A percentile compares a stretch with the other conserved stretches of the same genome.
These are phyloP conservation scores for Phoenix roebelenii DNA, from an alignment of 176 grass and related monocot species.

Conservation along the genomic window DNA sequence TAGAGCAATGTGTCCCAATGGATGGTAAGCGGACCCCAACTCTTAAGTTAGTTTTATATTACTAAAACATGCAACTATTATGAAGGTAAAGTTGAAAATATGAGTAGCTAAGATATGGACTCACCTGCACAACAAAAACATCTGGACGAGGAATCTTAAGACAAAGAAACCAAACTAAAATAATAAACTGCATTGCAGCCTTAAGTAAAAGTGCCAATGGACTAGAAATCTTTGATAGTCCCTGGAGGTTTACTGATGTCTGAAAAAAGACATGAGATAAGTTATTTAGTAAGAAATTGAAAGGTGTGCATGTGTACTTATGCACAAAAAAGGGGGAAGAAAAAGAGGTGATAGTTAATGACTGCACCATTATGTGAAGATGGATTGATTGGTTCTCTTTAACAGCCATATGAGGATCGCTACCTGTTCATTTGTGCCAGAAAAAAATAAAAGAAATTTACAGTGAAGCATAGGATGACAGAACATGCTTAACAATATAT, in stretches of 20 bases:
- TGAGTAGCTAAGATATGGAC: conserved; percentile 1
- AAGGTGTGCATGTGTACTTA: too few relatives aligned
- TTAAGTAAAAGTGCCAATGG: conserved; percentile 74
- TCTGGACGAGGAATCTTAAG: conserved; percentile 83
- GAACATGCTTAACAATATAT: too few relatives aligned
- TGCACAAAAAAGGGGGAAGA: too few relatives aligned
- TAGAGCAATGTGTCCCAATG: too few relatives aligned
- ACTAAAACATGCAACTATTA: neutral
- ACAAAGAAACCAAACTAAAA: conserved; percentile 82
- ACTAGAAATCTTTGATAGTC: conserved; percentile 81
- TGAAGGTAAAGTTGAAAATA: neutral
- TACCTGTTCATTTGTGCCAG: conserved; percentile 49
- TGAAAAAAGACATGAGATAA: conserved; percentile 17
- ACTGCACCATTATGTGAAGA: conserved; percentile 63
- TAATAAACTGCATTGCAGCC: conserved; percentile 62
- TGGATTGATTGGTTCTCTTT: conserved; percentile 64
- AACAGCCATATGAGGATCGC: conserved; percentile 67
- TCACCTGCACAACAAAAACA: conserved; percentile 77
- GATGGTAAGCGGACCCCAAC: too few relatives aligned
- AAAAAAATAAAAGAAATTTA: conserved; percentile 2
- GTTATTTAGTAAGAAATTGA: neutral
- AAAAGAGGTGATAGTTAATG: too few relatives aligned
- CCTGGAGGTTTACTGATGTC: conserved; percentile 61
- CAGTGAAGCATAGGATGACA: too few relatives aligned
- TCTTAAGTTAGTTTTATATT: neutral